These are phyloP conservation scores for Ophiostoma tasmaniense DNA, from an alignment of 2,329 filamentous ascomycete species.

Conservation along the genomic window DNA sequence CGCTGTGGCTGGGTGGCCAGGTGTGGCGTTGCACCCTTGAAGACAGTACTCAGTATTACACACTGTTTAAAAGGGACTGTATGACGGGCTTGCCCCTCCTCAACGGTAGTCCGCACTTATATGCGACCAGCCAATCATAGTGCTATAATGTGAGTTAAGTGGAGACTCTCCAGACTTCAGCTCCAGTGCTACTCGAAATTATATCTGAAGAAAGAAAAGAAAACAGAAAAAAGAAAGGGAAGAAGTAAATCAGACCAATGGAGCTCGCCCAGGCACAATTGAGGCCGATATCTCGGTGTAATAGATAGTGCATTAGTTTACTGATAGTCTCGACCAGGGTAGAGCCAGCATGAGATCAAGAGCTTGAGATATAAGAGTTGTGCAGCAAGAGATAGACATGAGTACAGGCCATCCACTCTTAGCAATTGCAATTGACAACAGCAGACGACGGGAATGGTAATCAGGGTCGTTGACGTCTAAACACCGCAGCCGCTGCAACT, in stretches of 20 bases:
- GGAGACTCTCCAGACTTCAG: not conserved
- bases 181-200: not conserved
- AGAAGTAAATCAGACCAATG: not conserved
- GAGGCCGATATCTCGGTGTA: slow-evolving; percentile 7
- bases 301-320: not conserved
- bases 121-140: not conserved
- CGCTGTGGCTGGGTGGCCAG: not conserved
- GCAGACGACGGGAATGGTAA: not conserved
- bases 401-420: not conserved
- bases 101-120: slow-evolving; percentile 2
- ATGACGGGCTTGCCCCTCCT: not conserved
- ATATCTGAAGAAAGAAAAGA: not conserved
- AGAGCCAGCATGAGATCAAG: not conserved
- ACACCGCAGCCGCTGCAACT: not conserved
- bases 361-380: not conserved
- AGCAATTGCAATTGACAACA: not conserved
- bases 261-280: slow-evolving; percentile 5
- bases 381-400: not conserved
- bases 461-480: not conserved
- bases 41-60: not conserved
- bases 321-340: not conserved
- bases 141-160: not conserved
- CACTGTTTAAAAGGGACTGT: not conserved
- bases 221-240: not conserved
- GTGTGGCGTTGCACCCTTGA: not conserved